Conservation (phyloP, 2,329 filamentous ascomycete species). For the Exophiala sideris region DNA sequence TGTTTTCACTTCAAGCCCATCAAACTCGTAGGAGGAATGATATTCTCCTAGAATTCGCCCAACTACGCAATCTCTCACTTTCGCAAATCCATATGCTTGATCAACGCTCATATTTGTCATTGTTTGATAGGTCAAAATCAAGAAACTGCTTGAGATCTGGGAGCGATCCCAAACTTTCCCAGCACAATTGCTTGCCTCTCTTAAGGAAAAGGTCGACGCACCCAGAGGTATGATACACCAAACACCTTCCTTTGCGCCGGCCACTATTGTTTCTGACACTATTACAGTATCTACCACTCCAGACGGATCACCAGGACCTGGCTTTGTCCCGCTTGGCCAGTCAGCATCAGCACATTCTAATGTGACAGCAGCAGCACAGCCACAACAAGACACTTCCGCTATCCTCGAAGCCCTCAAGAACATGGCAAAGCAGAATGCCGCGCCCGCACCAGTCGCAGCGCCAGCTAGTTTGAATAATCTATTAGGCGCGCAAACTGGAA, state of each 20-base stretch:
- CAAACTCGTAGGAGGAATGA: too few relatives aligned
- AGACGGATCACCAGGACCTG: conserved; percentile 50
- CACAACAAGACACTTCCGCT: conserved; percentile 56
- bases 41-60: too few relatives aligned
- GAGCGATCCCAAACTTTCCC: conserved; percentile 94
- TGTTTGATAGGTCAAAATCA: conserved; percentile 82
- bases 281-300: conserved; percentile 57
- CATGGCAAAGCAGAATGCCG: conserved; percentile 71
- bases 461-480: conserved; percentile 47
- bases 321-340: conserved; percentile 39
- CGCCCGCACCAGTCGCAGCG: conserved; percentile 37
- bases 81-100: background rate
- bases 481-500: conserved; percentile 47
- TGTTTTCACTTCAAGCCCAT: background rate
- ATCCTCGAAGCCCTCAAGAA: conserved; percentile 78
- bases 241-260: background rate
- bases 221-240: conserved; percentile 41
- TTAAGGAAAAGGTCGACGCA: conserved; percentile 74
- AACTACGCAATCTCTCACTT: too few relatives aligned
- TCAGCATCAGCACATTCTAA: conserved; percentile 27
- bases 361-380: conserved; percentile 26
- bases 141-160: conserved; percentile 96
- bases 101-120: conserved; percentile 47
- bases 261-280: conserved; percentile 7
- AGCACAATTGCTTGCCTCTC: conserved; percentile 69